These are phyloP conservation scores for Truncatella angustata DNA, from an alignment of 2,329 filamentous ascomycete species.

Conservation along the genomic window DNA sequence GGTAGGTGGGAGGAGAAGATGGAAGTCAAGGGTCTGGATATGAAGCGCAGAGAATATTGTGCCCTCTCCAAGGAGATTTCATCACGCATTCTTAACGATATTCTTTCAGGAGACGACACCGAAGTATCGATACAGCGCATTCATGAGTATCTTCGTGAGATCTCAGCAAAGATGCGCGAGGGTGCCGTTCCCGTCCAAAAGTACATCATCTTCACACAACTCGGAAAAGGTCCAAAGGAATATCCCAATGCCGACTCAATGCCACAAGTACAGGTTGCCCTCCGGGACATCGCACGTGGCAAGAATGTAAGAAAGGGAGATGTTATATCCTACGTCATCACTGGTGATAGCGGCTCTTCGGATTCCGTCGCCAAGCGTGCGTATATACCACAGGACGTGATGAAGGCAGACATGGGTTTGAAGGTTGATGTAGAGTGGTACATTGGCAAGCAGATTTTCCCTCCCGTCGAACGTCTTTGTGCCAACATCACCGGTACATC, in stretches of 20 bases:
- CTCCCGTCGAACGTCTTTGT: constrained; percentile 94
- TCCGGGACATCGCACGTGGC: constrained; percentile 82
- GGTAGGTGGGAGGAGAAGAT: constrained; percentile 92
- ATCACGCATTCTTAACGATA: constrained; percentile 83
- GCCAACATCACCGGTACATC: constrained; percentile 94
- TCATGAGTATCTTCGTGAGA: constrained; percentile 86
- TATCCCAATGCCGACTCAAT: constrained; percentile 94
- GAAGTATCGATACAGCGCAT: constrained; percentile 86
- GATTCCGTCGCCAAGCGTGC: constrained; percentile 84
- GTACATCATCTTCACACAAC: constrained; percentile 97
- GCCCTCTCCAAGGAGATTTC: constrained; percentile 94
- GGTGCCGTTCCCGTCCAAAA: constrained; percentile 73
- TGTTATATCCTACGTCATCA: constrained; percentile 95
- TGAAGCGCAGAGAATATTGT: constrained; percentile 97
- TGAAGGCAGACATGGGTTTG: constrained; percentile 72
- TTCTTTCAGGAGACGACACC: constrained; percentile 88
- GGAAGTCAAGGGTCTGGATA: constrained; percentile 97
- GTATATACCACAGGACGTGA: constrained; percentile 79
- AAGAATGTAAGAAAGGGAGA: constrained; percentile 90
- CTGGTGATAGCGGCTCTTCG: constrained; percentile 63
- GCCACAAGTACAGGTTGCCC: constrained; percentile 94
- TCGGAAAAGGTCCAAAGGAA: constrained; percentile 88
- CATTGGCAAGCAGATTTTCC: constrained; percentile 96
- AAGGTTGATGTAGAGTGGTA: constrained; percentile 97
- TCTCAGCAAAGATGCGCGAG: constrained; percentile 83